Base-by-base conservation (phyloP, 805 yeast genomes). In the Cephaloascus fragrans region DNA sequence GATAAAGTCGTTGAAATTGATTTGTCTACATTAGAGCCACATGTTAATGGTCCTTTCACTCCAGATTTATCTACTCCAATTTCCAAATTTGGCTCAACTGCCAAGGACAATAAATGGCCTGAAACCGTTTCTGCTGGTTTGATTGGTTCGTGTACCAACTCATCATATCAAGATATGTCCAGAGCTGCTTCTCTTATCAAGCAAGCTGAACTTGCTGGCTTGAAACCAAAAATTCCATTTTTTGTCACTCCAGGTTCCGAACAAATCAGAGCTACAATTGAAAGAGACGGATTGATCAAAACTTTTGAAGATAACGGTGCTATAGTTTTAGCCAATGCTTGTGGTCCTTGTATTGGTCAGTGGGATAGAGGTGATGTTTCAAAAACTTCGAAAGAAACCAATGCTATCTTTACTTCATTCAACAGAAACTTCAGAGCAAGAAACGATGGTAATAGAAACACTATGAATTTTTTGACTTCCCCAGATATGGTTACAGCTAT, bases 341-440 rank as follows among this genome's bases (percentile, higher is more conserved):
- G 98, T 74, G 98, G 98, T 50, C 98, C 97, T 55, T 90, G 98
- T 71, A 90, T 90, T 58, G 98, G 98, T 42, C 98, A 90, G 72
- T 90, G 98, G 98, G 96, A 93, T 61, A 83, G 97, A 71, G 72
- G 75, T 47, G 95, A 85, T 57, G 75, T 84, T 34, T 61, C 75
- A 36, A 77, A 78, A 58, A 67, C 71, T 20, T 73, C 82, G 4
- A 68, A 70, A 39, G 87, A 80, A 47, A 71, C 71, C 52, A 89
- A 88, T 64, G 85, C 97, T 39, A 93, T 90, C 50, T 89, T 90
- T 64, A 88, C 97, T 4, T 89, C 97, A 10, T 90, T 89, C 76
- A 90, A 90, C 78, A 83, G 98, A 75, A 90, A 90, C 67, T 90
- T 90, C 75, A 82, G 93, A 62, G 86, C 97, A 29, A 85, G 98